Base-by-base conservation (phyloP, 148 eudicot genomes). In the Fallopia convolvulus region DNA sequence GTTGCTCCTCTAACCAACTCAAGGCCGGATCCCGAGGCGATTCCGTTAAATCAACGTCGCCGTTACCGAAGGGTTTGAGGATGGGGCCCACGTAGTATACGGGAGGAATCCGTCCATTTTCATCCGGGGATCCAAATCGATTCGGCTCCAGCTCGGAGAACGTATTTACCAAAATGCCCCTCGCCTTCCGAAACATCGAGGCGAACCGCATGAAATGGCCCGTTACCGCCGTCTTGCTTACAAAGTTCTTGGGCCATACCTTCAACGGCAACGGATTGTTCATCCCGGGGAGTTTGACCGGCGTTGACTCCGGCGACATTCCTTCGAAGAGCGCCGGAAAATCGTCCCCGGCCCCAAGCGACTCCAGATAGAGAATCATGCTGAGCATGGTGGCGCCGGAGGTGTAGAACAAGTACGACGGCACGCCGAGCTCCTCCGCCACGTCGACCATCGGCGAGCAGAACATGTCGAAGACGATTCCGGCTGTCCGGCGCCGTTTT, bases 121-220 rank as follows among this genome's bases (percentile, higher is more conserved):
- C 15, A 0, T 52, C 33, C 2, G 81, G 40, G 0, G 48, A 41
- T 87, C 85, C 2, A 85, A 74, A 77, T 85, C 83, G 10, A 11
- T 3, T 26, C 0, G 30, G 30, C 30, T 26, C 30, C 30, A 26
- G 30, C 30, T 26, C 30, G 30, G 30, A 26, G 55, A 61, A 85
- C 2, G 90, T 79, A 44, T 87, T 87, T 6, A 85, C 53, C n/a
- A 87, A 41, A 52, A 87, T 83, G 15, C 83, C 87, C 71, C 78
- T 84, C 0, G 79, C 15, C 44, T 70, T 70, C 30, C 79, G 72
- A 10, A 70, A 77, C 60, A 44, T 52, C n/a, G 74, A 73, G 0
- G 82, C 83, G 3, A 21, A 26, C 42, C n/a, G 2, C 77, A 42
- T 17, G 77, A 40, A 17, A 2, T 14, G 42, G 72, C 3, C 7